These are phyloP conservation scores for Tricholoma sp. DNA, from an alignment of 768 basidiomycete genomes.

Conservation along the genomic window DNA sequence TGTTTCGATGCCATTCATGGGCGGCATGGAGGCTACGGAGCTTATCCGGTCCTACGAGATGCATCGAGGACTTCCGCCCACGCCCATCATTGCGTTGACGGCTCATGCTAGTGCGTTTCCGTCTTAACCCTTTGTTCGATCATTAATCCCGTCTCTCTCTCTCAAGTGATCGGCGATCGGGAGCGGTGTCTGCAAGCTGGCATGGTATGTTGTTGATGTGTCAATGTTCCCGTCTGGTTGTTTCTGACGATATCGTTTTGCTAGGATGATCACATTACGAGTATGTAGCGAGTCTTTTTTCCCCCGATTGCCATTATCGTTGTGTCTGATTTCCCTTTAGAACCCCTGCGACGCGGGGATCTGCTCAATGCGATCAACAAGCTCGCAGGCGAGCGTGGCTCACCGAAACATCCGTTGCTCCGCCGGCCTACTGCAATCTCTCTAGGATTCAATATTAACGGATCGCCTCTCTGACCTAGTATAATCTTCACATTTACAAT, in stretches of 20 bases:
- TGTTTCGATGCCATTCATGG: slow-evolving; percentile 98
- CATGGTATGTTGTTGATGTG: slow-evolving; percentile 27
- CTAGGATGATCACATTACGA: slow-evolving; percentile 74
- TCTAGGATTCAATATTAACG: not conserved
- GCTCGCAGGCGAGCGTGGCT: slow-evolving; percentile 60
- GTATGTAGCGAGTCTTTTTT: slow-evolving; percentile 33
- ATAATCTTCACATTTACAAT: too few relatives aligned
- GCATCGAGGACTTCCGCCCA: slow-evolving; percentile 47
- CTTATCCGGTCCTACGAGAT: slow-evolving; percentile 67
- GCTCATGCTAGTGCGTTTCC: slow-evolving; percentile 88
- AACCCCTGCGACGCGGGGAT: slow-evolving; percentile 75
- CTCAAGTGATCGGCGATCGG: slow-evolving; percentile 74
- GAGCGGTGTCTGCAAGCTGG: slow-evolving; percentile 46
- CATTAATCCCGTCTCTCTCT: slow-evolving; percentile 1
- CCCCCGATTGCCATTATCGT: not conserved
- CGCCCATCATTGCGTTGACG: slow-evolving; percentile 93
- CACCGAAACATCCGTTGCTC: slow-evolving; percentile 29
- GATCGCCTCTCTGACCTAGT: not conserved
- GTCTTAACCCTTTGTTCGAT: not conserved
- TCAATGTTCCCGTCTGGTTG: not conserved
- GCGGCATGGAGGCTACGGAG: slow-evolving; percentile 96
- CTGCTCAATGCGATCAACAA: slow-evolving; percentile 79
- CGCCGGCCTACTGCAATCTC: slow-evolving; percentile 9
- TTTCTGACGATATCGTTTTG: not conserved
- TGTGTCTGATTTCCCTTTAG: slow-evolving; percentile 29